Base-by-base conservation (phyloP, 805 yeast species). In the Zygotorulaspora chibaensis region DNA sequence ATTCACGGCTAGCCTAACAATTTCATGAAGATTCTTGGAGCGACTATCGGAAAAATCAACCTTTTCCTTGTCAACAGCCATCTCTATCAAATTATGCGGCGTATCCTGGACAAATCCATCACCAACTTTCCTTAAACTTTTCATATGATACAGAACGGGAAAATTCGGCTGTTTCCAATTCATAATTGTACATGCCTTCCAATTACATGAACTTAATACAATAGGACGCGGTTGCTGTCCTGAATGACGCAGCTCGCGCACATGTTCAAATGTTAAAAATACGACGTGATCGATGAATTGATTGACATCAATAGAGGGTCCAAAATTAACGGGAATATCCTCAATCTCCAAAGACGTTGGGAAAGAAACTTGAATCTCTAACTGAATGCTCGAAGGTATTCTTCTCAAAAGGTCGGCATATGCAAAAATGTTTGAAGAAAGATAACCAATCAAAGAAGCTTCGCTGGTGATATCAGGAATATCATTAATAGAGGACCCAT, bases 81-180 rank as follows among this genome's bases (percentile, higher is more conserved):
- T 13, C 10, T 50, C 41, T 17, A 46, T 47, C 28, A 66, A 46
- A 36, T 58, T 55, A 39, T 66, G 61, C 3, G 68, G 65, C 0
- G 70, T 62, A 34, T 63, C 67, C 31, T 54, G 51, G 8, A 54
- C 45, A 37, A 59, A 60, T 10, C 35, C 40, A 26, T 41, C 45
- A 12, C 47, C 43, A 2, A 36, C 42, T 29, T 54, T 47, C 10
- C 73, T 68, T 9, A 82, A 69, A n/a, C 88, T 87, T 55, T 80
- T 82, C 76, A 90, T 79, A 45, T 83, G 79, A 67, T 87, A 85
- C 53, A 93, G 81, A 0, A 93, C 98, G 0, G 99, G 97, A 67
- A 84, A 93, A 63, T 91, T 91, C 11, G 99, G 98, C 67, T 93
- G 99, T 66, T 93, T 93, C 99, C 99, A 93, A 67, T 93, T 93